These are phyloP conservation scores for Phialocephala subalpina DNA, from an alignment of 2,329 filamentous ascomycete species.

Conservation along the genomic window DNA sequence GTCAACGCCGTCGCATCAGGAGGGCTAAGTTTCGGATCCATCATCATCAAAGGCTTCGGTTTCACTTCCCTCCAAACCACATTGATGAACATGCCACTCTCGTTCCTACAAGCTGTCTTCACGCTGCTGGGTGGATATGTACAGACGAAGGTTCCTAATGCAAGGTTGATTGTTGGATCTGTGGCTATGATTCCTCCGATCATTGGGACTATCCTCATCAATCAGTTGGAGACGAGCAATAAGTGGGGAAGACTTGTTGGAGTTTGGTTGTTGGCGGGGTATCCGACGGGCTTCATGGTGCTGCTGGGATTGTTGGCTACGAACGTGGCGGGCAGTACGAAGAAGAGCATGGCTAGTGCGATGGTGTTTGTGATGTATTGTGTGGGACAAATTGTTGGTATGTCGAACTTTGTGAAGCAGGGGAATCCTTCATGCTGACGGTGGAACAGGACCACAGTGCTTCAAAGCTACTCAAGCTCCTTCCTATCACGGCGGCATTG, in stretches of 20 bases:
- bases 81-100: conserved; percentile 61
- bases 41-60: conserved; percentile 49
- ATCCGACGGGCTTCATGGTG: conserved; percentile 45
- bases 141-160: conserved; percentile 36
- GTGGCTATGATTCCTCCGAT: conserved; percentile 44
- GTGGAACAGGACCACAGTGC: conserved; percentile 27
- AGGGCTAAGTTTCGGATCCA: conserved; percentile 44
- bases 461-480: conserved; percentile 31
- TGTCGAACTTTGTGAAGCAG: too few species aligned
- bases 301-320: conserved; percentile 59
- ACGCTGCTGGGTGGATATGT: conserved; percentile 30
- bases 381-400: conserved; percentile 37
- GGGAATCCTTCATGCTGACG: not conserved
- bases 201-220: conserved; percentile 44
- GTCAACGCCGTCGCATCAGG: conserved; percentile 33
- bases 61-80: conserved; percentile 46
- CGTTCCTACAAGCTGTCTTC: conserved; percentile 33
- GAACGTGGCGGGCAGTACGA: conserved; percentile 66
- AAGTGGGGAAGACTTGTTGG: conserved; percentile 45
- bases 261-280: conserved; percentile 44
- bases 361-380: conserved; percentile 39
- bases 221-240: conserved; percentile 38
- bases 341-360: conserved; percentile 39
- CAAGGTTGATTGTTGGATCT: conserved; percentile 41
- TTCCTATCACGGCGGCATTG: conserved; percentile 35